Conservation (phyloP, 257 asterid genomes). For the Solanum pimpinellifolium region DNA sequence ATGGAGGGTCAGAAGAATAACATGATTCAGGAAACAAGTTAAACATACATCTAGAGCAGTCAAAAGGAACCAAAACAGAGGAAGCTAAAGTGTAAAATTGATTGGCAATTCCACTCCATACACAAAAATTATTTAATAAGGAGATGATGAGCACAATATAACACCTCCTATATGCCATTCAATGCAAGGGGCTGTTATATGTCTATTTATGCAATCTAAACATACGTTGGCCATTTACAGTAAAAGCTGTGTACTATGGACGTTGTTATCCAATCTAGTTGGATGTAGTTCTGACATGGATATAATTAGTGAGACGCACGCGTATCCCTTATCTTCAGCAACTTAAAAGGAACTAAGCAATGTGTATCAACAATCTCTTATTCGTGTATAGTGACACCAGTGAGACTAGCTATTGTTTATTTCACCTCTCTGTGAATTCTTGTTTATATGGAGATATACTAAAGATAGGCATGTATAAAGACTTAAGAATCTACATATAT, state of each 20-base stretch:
- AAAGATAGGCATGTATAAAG: background rate
- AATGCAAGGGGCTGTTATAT: background rate
- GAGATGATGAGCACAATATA: background rate
- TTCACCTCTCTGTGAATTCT: background rate
- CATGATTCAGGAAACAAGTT: background rate
- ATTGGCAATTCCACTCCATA: background rate
- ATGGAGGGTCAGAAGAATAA: background rate
- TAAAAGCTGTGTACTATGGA: background rate
- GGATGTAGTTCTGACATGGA: background rate
- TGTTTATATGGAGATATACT: background rate
- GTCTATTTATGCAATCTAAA: background rate
- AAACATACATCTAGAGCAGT: background rate
- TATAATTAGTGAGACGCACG: background rate
- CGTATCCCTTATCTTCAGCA: background rate
- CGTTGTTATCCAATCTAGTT: background rate
- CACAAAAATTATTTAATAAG: background rate
- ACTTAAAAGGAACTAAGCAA: background rate
- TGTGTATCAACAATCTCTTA: background rate
- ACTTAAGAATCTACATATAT: background rate
- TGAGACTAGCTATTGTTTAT: background rate
- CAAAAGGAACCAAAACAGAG: background rate
- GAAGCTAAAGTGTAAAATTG: background rate
- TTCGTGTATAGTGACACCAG: background rate
- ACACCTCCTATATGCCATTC: background rate
- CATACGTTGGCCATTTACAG: background rate